A percentile compares a stretch with the other conserved stretches of the same genome.
Conservation (phyloP, 1,284 basidiomycete genomes). For the Blastosporella zonata region DNA sequence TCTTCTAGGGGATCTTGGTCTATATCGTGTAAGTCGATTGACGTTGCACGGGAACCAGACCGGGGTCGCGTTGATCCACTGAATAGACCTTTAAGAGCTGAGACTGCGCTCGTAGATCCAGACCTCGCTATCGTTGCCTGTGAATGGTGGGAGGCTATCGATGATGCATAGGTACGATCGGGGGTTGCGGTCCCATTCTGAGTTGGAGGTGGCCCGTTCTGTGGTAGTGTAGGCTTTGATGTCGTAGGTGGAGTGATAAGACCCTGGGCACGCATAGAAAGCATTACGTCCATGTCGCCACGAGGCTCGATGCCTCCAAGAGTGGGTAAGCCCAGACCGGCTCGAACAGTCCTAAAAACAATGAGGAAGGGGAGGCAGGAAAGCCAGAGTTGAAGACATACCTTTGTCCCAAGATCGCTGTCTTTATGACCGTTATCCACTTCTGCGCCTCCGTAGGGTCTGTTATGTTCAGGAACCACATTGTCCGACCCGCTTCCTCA, state of each 20-base stretch:
- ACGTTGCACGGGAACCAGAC: slow-evolving; percentile 54
- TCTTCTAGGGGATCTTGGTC: slow-evolving; percentile 36
- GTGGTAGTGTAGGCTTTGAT: slow-evolving; percentile 13
- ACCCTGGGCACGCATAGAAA: slow-evolving; percentile 71
- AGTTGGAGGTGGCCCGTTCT: slow-evolving; percentile 13
- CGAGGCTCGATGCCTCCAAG: slow-evolving; percentile 54
- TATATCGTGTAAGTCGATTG: slow-evolving; percentile 36
- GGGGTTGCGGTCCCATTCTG: slow-evolving; percentile 21
- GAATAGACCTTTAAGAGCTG: slow-evolving; percentile 60
- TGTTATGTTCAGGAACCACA: slow-evolving; percentile 68
- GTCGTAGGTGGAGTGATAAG: slow-evolving; percentile 37
- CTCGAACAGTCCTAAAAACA: slow-evolving; percentile 54
- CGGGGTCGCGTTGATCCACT: slow-evolving; percentile 47
- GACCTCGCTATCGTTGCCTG: slow-evolving; percentile 33
- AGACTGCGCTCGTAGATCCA: slow-evolving; percentile 33
- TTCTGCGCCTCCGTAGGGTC: slow-evolving; percentile 59
- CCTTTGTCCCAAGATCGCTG: slow-evolving; percentile 67
- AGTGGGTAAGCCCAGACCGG: slow-evolving; percentile 54
- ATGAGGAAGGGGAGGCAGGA: slow-evolving; percentile 1
- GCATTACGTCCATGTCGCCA: slow-evolving; percentile 77
- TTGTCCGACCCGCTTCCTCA: slow-evolving; percentile 48
- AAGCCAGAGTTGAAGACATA: slow-evolving; percentile 28
- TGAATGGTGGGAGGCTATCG: slow-evolving; percentile 45
- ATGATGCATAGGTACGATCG: slow-evolving; percentile 35
- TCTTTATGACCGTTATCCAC: slow-evolving; percentile 74